Evolutionary conservation across 306 rosid genomes (phyloP), one percentile per base, ranked within the genome.

Genomic region (Gastrolobium bilobum): DNA sequence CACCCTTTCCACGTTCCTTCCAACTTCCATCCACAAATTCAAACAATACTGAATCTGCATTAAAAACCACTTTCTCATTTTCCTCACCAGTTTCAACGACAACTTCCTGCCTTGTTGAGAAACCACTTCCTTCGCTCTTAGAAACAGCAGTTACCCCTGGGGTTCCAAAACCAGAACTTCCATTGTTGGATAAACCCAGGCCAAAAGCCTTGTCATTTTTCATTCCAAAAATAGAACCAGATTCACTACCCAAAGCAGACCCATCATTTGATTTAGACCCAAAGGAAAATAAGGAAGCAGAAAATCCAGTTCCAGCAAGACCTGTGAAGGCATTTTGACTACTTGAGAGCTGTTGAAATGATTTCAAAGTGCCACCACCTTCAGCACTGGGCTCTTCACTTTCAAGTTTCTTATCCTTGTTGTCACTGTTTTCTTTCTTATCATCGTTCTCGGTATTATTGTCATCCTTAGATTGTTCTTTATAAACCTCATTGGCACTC

Each of bases 1-100:
- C 99, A 29, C 99, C 99, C 80, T 95, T 95, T 38, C 99, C 99
- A 7, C 98, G 92, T 81, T 95, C 99, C 87, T 93, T 95, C 99
- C 99, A 95, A 42, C 96, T 87, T 53, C 91, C 90, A 62, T 89
- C 94, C 0, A 54, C 85, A 71, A 87, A 95, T 63, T 95, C 99
- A 35, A 92, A 95, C 81, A 95, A 68, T 26, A 83, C 75, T 1
- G 98, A 92, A 54, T 91, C 95, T 13, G 99, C 96, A 78, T 73
- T 84, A 54, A 95, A 95, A 75, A 88, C 87, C 3, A 62, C 90
- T 59, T 81, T 85, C 77, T 95, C 99, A 10, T 95, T 87, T 85
- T 95, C 99, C 88, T 95, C 99, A 4, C 99, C 97, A 0, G 99
- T 95, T 86, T 92, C 98, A 60, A 93, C 91, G 34, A 87, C 78